Conservation (phyloP, 345 rosid genomes). For the Pseudoturritis turrita region DNA sequence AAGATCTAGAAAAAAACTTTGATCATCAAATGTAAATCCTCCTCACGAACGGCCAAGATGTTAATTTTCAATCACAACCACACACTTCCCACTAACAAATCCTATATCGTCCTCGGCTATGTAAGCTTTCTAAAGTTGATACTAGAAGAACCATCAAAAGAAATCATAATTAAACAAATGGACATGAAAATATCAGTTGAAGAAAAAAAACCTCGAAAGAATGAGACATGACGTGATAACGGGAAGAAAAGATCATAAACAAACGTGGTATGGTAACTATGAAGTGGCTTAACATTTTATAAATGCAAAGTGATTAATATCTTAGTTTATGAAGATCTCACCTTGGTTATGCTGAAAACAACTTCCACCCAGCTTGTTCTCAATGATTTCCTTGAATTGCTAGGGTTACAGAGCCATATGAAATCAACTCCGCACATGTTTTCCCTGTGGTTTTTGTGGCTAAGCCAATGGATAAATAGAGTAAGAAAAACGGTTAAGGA, state of each 20-base stretch:
- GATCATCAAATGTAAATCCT: too few relatives aligned
- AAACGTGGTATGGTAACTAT: background rate
- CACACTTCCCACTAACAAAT: too few relatives aligned
- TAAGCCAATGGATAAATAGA: constrained; percentile 64
- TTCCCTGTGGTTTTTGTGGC: constrained; percentile 94
- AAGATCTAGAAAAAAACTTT: too few relatives aligned
- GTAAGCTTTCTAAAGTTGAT: constrained; percentile 57
- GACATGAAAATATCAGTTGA: background rate
- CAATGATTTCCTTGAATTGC: constrained; percentile 44
- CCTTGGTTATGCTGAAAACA: constrained; percentile 67
- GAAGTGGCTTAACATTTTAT: background rate
- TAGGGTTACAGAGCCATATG: constrained; percentile 88
- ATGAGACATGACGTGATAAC: background rate
- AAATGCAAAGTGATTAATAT: background rate
- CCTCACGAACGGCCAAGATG: too few relatives aligned
- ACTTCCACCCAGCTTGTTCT: constrained; percentile 71
- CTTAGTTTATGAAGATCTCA: constrained; percentile 6
- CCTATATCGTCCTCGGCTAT: constrained; percentile 45
- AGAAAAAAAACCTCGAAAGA: background rate
- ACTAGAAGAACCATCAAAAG: constrained; percentile 36
- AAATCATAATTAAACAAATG: background rate
- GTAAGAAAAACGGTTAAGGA: background rate
- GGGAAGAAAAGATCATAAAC: background rate
- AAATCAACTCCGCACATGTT: constrained; percentile 98
- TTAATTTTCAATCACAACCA: too few relatives aligned